Conservation (phyloP, 768 basidiomycete genomes). For the Mycena vulgaris region DNA sequence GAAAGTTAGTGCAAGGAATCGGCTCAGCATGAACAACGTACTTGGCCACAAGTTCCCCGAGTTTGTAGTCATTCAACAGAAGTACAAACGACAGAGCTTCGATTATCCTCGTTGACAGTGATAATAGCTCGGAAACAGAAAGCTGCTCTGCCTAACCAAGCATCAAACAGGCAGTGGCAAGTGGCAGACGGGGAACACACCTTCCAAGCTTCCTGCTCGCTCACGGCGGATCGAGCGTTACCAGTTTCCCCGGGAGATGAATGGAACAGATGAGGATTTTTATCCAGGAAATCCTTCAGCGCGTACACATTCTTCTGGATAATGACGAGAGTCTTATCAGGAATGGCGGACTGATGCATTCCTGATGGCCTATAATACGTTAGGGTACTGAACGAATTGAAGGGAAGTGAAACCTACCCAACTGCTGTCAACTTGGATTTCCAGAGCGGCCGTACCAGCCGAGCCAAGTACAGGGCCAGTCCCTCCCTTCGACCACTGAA, state of each 20-base stretch:
- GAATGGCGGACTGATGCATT: conserved; percentile 71
- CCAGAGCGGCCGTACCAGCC: conserved; percentile 92
- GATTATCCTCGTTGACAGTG: conserved; percentile 86
- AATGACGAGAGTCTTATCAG: conserved; percentile 74
- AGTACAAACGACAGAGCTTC: conserved; percentile 96
- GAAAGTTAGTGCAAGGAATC: conserved; percentile 11
- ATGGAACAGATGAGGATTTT: conserved; percentile 90
- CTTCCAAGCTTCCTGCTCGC: conserved; percentile 93
- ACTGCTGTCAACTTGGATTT: conserved; percentile 79
- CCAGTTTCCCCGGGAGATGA: conserved; percentile 81
- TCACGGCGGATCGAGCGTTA: conserved; percentile 68
- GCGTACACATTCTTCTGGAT: conserved; percentile 86
- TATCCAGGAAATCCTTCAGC: conserved; percentile 82
- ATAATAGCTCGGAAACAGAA: conserved; percentile 84
- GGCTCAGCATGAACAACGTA: conserved; percentile 55
- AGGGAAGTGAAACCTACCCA: conserved; percentile 60
- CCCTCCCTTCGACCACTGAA: conserved; percentile 94
- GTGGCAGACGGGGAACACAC: conserved; percentile 54
- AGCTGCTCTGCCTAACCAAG: conserved; percentile 78
- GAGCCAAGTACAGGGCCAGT: conserved; percentile 87
- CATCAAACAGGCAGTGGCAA: not conserved
- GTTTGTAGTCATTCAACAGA: conserved; percentile 91
- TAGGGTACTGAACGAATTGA: not conserved
- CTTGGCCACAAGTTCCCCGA: conserved; percentile 89
- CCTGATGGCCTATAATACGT: conserved; percentile 54